Evolutionary conservation across 2,329 filamentous ascomycete species (phyloP), one percentile per base, ranked within the genome.

Genomic region (Beauveria medogensis): DNA sequence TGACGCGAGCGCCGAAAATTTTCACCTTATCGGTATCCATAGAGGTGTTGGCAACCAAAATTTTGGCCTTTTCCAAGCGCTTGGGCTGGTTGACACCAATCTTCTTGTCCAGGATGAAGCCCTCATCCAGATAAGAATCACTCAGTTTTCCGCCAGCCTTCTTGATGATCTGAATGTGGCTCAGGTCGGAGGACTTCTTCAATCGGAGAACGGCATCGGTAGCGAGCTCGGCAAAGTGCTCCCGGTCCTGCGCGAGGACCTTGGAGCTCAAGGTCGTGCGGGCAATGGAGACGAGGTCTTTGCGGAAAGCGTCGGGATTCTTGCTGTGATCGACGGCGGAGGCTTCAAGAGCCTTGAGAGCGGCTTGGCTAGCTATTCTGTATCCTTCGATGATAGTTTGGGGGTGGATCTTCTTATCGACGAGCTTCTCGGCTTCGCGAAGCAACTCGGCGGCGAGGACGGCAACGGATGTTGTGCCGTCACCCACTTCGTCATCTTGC

Each of bases 1-100:
- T 97, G 70, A 99, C 91, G 63, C 93, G 86, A 18, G 94, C 94
- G 65, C 94, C 94, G 70, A 99, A 99, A 70, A 99, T 97, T 84
- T 99, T 99, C 80, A 99, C 91, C 82, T 99, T 99, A 79, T 99
- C 94, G 41, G 94, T 99, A 77, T 99, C 94, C 94, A 99, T 99
- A 14, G 92, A 90, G 10, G 94, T 99, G 79, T 99, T 99, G 65
- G 94, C 94, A 24, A 99, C 90, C 61, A 99, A 78, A 66, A 99
- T 99, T 81, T 97, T 99, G 67, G 93, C 94, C 74, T 99, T 97
- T 75, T 97, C 93, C 70, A 99, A 81, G 62, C 92, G 84, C 82
- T 97, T 97, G 59, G 94, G 94, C 77, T 99, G 94, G 80, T 97
- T 97, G 62, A 97, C 93, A 67, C 94, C 94, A 66, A 99, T 96